These are phyloP conservation scores for Lentinula aciculospora DNA, from an alignment of 768 basidiomycete genomes.

Conservation along the genomic window DNA sequence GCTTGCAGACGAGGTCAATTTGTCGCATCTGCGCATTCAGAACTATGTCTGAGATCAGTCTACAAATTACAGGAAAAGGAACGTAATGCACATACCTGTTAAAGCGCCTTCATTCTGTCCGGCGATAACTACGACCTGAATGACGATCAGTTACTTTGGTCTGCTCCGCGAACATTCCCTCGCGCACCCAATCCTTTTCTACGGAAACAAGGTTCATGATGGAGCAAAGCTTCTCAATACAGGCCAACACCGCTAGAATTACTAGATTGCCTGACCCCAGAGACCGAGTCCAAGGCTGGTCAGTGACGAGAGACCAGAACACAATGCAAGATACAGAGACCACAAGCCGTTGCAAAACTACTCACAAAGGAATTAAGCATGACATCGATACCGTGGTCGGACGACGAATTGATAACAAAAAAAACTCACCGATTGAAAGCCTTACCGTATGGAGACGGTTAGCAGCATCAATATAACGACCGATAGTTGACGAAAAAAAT, in stretches of 20 bases:
- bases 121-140: not conserved
- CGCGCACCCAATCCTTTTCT: conserved; percentile 22
- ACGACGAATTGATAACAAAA: not conserved
- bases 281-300: not conserved
- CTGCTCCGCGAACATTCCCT: not conserved
- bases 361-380: not conserved
- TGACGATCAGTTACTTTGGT: not conserved
- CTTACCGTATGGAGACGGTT: conserved; percentile 18
- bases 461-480: conserved; percentile 16
- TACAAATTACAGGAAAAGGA: not conserved
- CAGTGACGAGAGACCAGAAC: conserved; percentile 12
- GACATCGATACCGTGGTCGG: not conserved
- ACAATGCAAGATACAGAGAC: conserved; percentile 17
- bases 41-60: not conserved
- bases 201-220: conserved; percentile 21
- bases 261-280: not conserved
- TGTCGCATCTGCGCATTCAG: conserved; percentile 24
- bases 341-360: conserved; percentile 13
- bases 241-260: conserved; percentile 15
- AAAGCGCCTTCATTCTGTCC: not conserved
- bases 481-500: conserved; percentile 16
- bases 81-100: not conserved
- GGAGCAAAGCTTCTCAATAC: conserved; percentile 20
- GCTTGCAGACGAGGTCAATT: conserved; percentile 24
- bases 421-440: conserved; percentile 16